phyloP scores from a whole-genome alignment of 768 basidiomycete species.

The Leccinum variicolor region DNA sequence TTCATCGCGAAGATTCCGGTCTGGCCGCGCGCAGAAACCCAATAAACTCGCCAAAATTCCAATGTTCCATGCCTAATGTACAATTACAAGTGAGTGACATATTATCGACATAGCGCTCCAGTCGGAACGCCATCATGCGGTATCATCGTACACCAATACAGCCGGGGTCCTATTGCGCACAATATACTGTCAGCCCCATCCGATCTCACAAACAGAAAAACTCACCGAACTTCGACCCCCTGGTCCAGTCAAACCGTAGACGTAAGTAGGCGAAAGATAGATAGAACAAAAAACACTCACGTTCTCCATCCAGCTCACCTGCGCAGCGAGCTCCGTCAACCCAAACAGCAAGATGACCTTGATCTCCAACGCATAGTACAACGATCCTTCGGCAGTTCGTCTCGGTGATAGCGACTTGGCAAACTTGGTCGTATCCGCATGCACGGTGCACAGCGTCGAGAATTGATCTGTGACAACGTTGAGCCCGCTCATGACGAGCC shows the following conservation, averaged over 20 bases:
- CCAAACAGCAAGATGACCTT: constrained; percentile 48
- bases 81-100: not conserved
- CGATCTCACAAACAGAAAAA: not conserved
- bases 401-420: constrained; percentile 21
- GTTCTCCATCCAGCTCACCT: constrained; percentile 49
- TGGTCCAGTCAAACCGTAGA: constrained; percentile 6
- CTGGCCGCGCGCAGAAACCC: too few species aligned
- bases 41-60: not conserved
- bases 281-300: constrained; percentile 29
- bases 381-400: constrained; percentile 19
- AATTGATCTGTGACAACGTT: constrained; percentile 27
- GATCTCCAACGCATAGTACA: constrained; percentile 28
- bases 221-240: constrained; percentile 38
- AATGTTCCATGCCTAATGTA: not conserved
- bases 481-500: not conserved
- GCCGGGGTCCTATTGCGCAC: constrained; percentile 24
- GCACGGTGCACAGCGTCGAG: constrained; percentile 34
- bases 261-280: not conserved
- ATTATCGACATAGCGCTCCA: not conserved
- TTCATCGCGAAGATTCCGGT: too few species aligned
- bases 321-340: constrained; percentile 50
- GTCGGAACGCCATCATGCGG: not conserved
- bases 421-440: constrained; percentile 32
- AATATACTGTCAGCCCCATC: not conserved
- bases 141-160: constrained; percentile 29